Conservation (phyloP, 1,284 basidiomycete genomes). For the Ustilago loliicola region DNA sequence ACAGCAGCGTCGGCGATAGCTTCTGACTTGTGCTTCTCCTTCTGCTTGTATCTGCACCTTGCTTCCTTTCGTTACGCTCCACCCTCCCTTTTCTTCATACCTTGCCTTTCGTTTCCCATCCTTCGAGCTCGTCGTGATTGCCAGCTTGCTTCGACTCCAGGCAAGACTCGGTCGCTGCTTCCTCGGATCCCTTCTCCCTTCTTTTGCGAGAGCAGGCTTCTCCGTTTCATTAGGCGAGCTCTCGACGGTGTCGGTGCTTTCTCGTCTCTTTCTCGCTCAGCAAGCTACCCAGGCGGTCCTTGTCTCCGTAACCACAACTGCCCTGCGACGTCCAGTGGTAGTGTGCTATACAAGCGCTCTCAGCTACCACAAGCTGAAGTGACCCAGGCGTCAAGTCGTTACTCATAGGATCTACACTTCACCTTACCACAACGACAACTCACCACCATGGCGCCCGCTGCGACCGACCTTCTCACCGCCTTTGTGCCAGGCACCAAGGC, state of each 20-base stretch:
- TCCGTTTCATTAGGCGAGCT: conserved; percentile 15
- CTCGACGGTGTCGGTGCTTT: conserved; percentile 8
- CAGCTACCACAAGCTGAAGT: conserved; percentile 12
- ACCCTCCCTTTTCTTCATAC: conserved; percentile 8
- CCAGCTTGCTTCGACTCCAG: conserved; percentile 2
- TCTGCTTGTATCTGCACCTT: not conserved
- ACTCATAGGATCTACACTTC: not conserved
- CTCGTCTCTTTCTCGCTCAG: conserved; percentile 16
- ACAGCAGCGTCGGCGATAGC: conserved; percentile 2
- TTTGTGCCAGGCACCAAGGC: conserved; percentile 71
- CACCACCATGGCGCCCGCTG: conserved; percentile 49
- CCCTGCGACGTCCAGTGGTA: not conserved
- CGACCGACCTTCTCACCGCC: conserved; percentile 57
- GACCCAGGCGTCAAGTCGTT: not conserved
- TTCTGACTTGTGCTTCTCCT: not conserved
- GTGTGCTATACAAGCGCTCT: not conserved
- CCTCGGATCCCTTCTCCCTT: conserved; percentile 3
- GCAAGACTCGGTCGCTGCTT: conserved; percentile 16
- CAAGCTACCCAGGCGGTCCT: conserved; percentile 31
- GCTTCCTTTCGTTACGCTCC: conserved; percentile 1
- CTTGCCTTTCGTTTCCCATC: conserved; percentile 20
- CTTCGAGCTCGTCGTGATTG: conserved; percentile 25
- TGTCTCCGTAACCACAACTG: conserved; percentile 1
- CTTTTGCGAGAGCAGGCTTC: conserved; percentile 40
- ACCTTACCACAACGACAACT: not conserved